phyloP scores from a whole-genome alignment of 2,329 filamentous ascomycete species.

The Colletotrichum sp. region DNA sequence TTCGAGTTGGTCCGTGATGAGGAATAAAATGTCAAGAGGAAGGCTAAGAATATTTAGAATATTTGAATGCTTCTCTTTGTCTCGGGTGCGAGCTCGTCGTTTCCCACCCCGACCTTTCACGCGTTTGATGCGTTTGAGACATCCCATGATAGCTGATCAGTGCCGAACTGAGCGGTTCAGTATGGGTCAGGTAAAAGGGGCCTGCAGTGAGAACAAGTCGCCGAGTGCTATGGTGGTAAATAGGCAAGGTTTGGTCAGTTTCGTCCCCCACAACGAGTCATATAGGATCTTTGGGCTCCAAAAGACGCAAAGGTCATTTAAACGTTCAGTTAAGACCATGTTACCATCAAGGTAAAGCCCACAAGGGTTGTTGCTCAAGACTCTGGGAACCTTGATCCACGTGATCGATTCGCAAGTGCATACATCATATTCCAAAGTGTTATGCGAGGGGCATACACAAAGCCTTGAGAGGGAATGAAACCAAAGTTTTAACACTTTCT shows the following conservation, averaged over 20 bases:
- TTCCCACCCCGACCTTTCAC: rapidly evolving
- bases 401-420: background rate
- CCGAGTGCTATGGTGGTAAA: background rate
- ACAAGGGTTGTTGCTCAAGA: background rate
- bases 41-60: background rate
- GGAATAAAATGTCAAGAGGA: background rate
- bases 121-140: too few species aligned
- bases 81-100: background rate
- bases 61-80: background rate
- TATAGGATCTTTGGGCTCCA: background rate
- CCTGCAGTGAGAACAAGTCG: background rate
- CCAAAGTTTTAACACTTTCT: rapidly evolving
- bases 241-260: background rate
- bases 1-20: background rate
- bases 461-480: background rate
- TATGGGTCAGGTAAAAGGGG: rapidly evolving
- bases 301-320: background rate
- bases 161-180: rapidly evolving
- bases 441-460: background rate
- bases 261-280: background rate
- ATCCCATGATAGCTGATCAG: background rate
- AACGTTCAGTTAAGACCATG: background rate
- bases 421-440: background rate
- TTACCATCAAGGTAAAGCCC: background rate
- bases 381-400: background rate